Base-by-base conservation (phyloP, 345 rosid species). In the Carallia pectinifolia region DNA sequence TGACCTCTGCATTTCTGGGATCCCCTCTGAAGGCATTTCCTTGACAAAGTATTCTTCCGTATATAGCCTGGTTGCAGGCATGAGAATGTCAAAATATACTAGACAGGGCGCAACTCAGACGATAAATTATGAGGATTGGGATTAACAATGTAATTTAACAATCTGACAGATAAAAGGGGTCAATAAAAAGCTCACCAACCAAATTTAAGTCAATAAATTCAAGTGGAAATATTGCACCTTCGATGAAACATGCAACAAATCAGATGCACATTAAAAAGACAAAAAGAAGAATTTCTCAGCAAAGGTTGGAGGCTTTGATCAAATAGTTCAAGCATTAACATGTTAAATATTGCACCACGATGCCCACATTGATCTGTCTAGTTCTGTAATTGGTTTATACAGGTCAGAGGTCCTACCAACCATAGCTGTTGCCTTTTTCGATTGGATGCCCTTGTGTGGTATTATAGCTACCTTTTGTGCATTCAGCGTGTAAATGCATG, bases 1-100 rank as follows among this genome's bases (percentile, higher is more conserved):
- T 76, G 99, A 92, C 73, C 99, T 85, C 78, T 95, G 91, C 68
- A 95, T 95, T 87, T 95, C 99, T 0, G 97, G 99, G 71, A 92
- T 90, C 58, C 94, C 99, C 80, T 86, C 88, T 33, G 78, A 78
- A 70, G 96, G 71, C 97, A 95, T 95, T 82, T 95, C 85, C 0
- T 83, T 95, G 59, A 81, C 63, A 83, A 90, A 90, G 78, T 87
- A 88, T 61, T 89, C 94, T 78, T 95, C 97, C 0, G 99, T 85
- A 69, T 95, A 95, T 68, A 92, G 72, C 83, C 99, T 94, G 82
- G 69, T 69, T 58, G 77, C 54, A 77, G 64, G 18, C 17, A 69
- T 48, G 39, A 67, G 61, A 74, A 58, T 34, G 40, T 60, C 50
- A 44, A 44, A 3, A 44, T 44, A 44, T 12, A 16, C 3, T 15